phyloP scores from a whole-genome alignment of 768 basidiomycete species.

The Termitomyces sp. region DNA sequence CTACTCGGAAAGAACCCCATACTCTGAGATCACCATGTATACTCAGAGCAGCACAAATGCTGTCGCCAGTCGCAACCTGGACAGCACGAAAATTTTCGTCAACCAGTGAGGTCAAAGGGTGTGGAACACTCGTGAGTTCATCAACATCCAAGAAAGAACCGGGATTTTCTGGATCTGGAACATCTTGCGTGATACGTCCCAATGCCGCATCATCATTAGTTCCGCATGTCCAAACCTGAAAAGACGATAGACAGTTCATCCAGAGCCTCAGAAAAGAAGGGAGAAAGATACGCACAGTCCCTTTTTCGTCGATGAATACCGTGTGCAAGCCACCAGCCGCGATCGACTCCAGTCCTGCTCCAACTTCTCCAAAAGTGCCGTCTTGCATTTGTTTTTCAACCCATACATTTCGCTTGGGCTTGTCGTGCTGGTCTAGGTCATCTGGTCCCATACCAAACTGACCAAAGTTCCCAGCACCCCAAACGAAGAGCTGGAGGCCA shows the following conservation, averaged over 20 bases:
- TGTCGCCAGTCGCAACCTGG: constrained; percentile 80
- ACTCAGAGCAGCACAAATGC: constrained; percentile 81
- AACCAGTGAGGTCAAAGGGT: constrained; percentile 63
- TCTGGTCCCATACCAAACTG: constrained; percentile 91
- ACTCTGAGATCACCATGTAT: constrained; percentile 75
- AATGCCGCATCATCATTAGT: constrained; percentile 88
- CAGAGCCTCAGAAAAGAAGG: not conserved
- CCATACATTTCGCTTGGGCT: constrained; percentile 75
- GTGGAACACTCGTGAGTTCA: constrained; percentile 51
- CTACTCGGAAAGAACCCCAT: constrained; percentile 88
- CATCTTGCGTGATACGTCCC: constrained; percentile 65
- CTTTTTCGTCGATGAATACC: constrained; percentile 83
- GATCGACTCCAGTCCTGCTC: constrained; percentile 78
- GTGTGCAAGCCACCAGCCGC: constrained; percentile 88
- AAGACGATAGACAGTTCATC: not conserved
- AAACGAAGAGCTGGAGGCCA: constrained; percentile 71
- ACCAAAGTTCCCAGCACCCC: constrained; percentile 92
- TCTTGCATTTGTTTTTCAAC: constrained; percentile 70
- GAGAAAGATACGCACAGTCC: constrained; percentile 58
- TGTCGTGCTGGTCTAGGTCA: constrained; percentile 62
- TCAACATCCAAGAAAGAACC: constrained; percentile 52
- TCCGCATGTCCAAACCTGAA: constrained; percentile 78
- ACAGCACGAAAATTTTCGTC: constrained; percentile 85
- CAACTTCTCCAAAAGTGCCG: constrained; percentile 63
- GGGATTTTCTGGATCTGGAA: constrained; percentile 58